Evolutionary conservation across 2,329 filamentous ascomycete genomes (phyloP).

Genomic region (Ascomycota sp.): DNA sequence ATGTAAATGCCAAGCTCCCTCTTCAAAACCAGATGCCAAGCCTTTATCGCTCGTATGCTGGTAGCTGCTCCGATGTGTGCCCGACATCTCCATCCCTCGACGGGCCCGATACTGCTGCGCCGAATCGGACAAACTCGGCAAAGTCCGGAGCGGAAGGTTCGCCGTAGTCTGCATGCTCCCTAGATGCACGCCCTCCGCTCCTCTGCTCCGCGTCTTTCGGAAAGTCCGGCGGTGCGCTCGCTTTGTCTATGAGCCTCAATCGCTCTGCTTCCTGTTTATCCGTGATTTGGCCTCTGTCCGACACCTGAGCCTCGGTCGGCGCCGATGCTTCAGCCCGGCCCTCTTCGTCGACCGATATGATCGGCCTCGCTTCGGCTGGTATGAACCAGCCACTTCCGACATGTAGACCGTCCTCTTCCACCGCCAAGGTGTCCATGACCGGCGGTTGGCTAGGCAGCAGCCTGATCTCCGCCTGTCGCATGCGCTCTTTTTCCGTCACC

Average conservation of each 20-base stretch:
- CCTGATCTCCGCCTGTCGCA: slow-evolving; percentile 57
- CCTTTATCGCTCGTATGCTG: slow-evolving; percentile 18
- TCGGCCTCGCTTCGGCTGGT: slow-evolving; percentile 3
- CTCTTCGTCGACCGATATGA: slow-evolving; percentile 3
- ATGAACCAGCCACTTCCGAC: slow-evolving; percentile 21
- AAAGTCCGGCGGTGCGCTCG: slow-evolving; percentile 40
- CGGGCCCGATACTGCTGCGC: slow-evolving; percentile 6
- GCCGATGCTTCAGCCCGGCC: slow-evolving; percentile 16
- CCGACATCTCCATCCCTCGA: slow-evolving; percentile 3
- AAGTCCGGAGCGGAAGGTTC: slow-evolving; percentile 38
- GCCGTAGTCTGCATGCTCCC: slow-evolving; percentile 6
- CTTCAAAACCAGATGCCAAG: background rate
- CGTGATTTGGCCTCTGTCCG: slow-evolving; percentile 19
- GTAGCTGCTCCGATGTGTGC: slow-evolving; percentile 12
- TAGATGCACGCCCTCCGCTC: slow-evolving; percentile 10
- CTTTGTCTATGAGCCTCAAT: slow-evolving; percentile 38
- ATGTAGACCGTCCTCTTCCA: slow-evolving; percentile 29
- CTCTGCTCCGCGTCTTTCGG: slow-evolving; percentile 28
- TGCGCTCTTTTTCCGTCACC: slow-evolving; percentile 63
- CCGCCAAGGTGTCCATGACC: slow-evolving; percentile 15
- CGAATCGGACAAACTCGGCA: slow-evolving; percentile 15
- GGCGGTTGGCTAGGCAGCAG: slow-evolving; percentile 62
- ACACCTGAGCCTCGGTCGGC: slow-evolving; percentile 25
- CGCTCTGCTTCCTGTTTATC: slow-evolving; percentile 68
- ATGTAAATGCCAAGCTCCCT: background rate